phyloP scores from a whole-genome alignment of 2,329 filamentous ascomycete genomes.

The Diaporthe destruens region DNA sequence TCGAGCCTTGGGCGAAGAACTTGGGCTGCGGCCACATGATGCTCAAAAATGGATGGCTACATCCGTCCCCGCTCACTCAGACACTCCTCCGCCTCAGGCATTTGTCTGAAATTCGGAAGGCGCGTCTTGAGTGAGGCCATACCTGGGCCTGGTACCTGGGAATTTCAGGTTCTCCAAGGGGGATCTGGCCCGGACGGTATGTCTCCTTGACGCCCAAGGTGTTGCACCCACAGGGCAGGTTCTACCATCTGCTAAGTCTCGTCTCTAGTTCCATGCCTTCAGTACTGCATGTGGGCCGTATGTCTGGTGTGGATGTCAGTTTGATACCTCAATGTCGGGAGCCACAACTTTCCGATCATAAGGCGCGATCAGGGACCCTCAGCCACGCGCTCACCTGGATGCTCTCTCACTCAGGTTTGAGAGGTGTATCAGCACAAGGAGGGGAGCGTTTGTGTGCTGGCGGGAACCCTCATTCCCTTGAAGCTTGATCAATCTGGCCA shows the following conservation, averaged over 20 bases:
- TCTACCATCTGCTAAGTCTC: neutral
- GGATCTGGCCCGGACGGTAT: neutral
- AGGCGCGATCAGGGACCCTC: neutral
- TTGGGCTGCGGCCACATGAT: neutral
- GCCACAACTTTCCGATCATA: neutral
- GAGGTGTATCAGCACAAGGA: neutral
- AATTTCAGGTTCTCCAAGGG: too few relatives aligned
- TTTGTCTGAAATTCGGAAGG: neutral
- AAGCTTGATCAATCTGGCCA: neutral
- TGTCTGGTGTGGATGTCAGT: conserved; percentile 4
- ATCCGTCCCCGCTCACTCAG: too few relatives aligned
- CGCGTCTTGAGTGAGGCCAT: neutral
- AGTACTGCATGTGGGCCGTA: neutral
- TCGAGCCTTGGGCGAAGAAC: neutral
- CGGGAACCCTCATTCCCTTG: neutral
- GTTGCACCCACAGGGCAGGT: too few relatives aligned
- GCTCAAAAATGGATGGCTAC: neutral
- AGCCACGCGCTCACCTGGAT: too few relatives aligned
- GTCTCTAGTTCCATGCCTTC: neutral
- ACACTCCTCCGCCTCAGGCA: neutral
- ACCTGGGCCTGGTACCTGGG: neutral
- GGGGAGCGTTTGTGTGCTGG: neutral
- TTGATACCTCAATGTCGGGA: neutral
- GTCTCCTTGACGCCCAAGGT: neutral
- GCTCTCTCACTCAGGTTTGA: neutral